A percentile compares a stretch with the other conserved stretches of the same genome.
phyloP scores from a whole-genome alignment of 2,329 filamentous ascomycete genomes.

The Pestalotiopsis sp. region DNA sequence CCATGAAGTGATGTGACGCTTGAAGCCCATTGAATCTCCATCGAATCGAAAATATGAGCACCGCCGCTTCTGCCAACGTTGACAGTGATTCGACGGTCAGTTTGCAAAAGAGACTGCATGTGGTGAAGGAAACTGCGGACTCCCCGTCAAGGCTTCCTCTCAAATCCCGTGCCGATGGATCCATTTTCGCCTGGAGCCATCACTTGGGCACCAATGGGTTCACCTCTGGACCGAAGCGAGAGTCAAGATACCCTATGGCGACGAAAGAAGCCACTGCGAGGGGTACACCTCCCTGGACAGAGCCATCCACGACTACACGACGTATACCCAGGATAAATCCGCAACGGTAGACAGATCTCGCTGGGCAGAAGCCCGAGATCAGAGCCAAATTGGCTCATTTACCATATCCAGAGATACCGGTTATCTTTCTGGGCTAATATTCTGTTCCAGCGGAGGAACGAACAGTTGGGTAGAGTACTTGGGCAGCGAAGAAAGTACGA shows the following conservation, averaged over 20 bases:
- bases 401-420: background rate
- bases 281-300: background rate
- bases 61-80: background rate
- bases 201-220: too few relatives aligned
- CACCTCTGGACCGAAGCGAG: too few relatives aligned
- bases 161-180: too few relatives aligned
- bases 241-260: too few relatives aligned
- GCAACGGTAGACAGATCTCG: background rate
- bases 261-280: background rate
- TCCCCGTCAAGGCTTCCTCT: too few relatives aligned
- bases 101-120: background rate
- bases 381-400: background rate
- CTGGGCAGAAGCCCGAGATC: background rate
- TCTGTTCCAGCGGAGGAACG: background rate
- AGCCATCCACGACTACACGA: background rate
- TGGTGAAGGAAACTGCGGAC: too few relatives aligned
- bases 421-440: background rate
- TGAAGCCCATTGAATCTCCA: background rate
- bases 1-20: background rate
- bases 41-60: background rate
- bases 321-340: constrained; percentile 3
- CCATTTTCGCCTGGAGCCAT: too few relatives aligned
- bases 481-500: background rate
- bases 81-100: background rate
- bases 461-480: background rate